phyloP scores from a whole-genome alignment of 2,329 filamentous ascomycete species.

The Fusarium cicatricum region DNA sequence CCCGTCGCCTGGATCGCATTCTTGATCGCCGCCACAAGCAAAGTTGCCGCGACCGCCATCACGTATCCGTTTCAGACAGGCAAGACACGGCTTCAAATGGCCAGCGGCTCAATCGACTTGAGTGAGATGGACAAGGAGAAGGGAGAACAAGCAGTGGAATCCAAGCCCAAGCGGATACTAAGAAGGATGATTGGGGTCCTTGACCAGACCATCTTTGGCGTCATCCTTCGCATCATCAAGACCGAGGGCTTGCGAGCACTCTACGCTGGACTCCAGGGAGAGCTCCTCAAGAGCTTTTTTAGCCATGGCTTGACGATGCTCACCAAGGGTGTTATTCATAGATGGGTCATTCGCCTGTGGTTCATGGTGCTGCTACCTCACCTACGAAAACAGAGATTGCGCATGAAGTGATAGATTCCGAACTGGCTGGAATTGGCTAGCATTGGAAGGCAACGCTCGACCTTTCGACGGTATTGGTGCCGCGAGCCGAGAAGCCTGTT shows the following conservation, averaged over 20 bases:
- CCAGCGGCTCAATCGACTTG: conserved; percentile 44
- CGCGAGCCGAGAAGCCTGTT: conserved; percentile 91
- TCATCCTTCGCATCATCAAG: conserved; percentile 64
- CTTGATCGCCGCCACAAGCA: conserved; percentile 75
- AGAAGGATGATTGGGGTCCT: conserved; percentile 35
- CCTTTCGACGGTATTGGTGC: conserved; percentile 82
- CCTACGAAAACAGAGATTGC: conserved; percentile 36
- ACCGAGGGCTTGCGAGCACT: conserved; percentile 73
- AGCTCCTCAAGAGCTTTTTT: conserved; percentile 85
- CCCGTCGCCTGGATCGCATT: conserved; percentile 53
- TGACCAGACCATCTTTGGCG: conserved; percentile 66
- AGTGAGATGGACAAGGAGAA: conserved; percentile 14
- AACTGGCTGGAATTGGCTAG: conserved; percentile 49
- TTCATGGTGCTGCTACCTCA: conserved; percentile 56
- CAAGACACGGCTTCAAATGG: conserved; percentile 79
- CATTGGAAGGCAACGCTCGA: conserved; percentile 84
- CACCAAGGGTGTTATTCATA: conserved; percentile 80
- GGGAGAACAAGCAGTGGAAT: neutral
- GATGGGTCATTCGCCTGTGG: conserved; percentile 75
- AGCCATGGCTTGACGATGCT: conserved; percentile 88
- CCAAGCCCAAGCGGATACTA: conserved; percentile 10
- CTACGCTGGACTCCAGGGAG: conserved; percentile 79
- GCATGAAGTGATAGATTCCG: conserved; percentile 21
- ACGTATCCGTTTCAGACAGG: conserved; percentile 89
- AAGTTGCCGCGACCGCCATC: conserved; percentile 76